phyloP scores from a whole-genome alignment of 106 monocot species.

The Vanilla planifolia region DNA sequence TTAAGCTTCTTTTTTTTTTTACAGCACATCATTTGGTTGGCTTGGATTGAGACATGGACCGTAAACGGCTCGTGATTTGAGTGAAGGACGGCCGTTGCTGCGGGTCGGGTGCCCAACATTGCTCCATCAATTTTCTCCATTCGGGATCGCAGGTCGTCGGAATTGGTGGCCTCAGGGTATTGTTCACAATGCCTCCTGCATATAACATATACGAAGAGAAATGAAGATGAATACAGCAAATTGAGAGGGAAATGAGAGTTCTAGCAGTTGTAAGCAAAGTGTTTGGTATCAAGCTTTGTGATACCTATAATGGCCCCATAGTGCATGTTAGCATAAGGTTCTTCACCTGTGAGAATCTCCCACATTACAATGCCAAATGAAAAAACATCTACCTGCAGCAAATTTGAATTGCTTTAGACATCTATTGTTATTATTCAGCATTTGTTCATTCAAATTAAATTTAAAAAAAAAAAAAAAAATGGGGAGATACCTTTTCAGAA shows the following conservation, averaged over 20 bases:
- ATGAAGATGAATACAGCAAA: neutral
- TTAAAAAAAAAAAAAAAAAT: neutral
- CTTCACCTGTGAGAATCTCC: constrained; percentile 97
- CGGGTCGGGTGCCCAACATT: constrained; percentile 91
- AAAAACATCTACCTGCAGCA: constrained; percentile 84
- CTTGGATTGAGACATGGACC: constrained; percentile 68
- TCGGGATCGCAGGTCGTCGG: constrained; percentile 65
- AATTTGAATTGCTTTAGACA: neutral
- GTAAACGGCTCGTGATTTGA: constrained; percentile 59
- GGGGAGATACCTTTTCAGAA: constrained; percentile 68
- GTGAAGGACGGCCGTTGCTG: constrained; percentile 72
- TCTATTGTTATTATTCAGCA: neutral
- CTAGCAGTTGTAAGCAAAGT: no score
- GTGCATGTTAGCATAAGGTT: constrained; percentile 93
- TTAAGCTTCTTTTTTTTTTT: no score
- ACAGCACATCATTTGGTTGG: constrained; percentile 26
- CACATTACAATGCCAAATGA: constrained; percentile 99
- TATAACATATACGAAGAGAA: no score
- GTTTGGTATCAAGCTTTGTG: neutral
- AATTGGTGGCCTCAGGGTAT: constrained; percentile 70
- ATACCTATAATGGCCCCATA: constrained; percentile 96
- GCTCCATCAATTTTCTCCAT: constrained; percentile 90
- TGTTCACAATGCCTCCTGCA: constrained; percentile 92
- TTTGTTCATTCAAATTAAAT: neutral
- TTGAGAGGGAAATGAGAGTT: no score